Conservation (phyloP, 78 protist genomes). For the Isochrysis galbana region DNA sequence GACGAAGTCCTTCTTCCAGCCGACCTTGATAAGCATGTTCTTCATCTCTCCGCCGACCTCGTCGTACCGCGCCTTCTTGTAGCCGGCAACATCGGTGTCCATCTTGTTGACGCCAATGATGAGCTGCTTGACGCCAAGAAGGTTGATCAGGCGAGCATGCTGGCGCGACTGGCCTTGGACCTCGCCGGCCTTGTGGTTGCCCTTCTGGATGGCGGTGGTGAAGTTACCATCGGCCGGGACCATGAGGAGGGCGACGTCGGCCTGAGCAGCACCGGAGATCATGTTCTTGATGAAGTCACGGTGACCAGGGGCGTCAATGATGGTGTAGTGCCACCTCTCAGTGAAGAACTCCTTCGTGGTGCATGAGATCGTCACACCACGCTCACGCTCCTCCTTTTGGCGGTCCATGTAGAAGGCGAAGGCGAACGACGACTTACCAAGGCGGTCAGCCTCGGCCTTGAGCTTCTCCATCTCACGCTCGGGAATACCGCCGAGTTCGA, state of each 20-base stretch:
- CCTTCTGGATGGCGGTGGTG: constrained; percentile 66
- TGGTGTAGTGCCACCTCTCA: constrained; percentile 94
- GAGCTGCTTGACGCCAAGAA: constrained; percentile 67
- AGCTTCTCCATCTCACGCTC: constrained; percentile 74
- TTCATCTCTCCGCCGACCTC: constrained; percentile 62
- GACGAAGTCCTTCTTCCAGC: constrained; percentile 65
- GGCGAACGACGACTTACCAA: constrained; percentile 97
- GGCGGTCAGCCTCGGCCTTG: constrained; percentile 89
- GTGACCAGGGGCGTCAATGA: constrained; percentile 99
- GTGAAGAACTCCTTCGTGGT: constrained; percentile 98
- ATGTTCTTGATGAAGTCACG: constrained; percentile 98
- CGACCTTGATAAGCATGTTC: constrained; percentile 61
- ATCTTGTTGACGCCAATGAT: constrained; percentile 70
- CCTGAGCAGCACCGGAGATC: constrained; percentile 98
- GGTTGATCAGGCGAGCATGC: constrained; percentile 69
- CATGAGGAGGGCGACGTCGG: constrained; percentile 67
- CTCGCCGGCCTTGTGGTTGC: constrained; percentile 61
- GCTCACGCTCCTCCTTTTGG: constrained; percentile 94
- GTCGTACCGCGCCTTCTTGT: constrained; percentile 60
- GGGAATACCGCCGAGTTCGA: constrained; percentile 72
- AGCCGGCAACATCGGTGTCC: constrained; percentile 57
- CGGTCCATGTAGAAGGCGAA: constrained; percentile 98
- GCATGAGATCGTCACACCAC: constrained; percentile 81
- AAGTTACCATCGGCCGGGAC: constrained; percentile 67
- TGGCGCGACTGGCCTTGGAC: constrained; percentile 73